Evolutionary conservation across 1,139 yeast species (phyloP).

Genomic region (Cylindricascospora bacillispora): DNA sequence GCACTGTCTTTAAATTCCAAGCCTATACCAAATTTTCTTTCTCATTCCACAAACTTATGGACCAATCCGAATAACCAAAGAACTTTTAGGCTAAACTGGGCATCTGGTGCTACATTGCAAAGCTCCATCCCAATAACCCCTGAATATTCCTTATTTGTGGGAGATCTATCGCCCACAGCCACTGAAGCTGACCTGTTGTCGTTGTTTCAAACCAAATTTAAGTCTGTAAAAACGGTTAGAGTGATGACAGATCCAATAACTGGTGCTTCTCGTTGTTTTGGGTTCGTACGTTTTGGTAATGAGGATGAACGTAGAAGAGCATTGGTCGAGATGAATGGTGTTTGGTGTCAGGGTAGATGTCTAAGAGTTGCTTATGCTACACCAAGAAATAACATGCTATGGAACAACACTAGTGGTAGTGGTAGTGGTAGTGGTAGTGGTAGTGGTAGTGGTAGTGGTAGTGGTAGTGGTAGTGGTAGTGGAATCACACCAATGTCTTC

Average conservation of each 20-base stretch:
- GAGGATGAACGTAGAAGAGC: slow-evolving; percentile 69
- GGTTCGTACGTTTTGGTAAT: slow-evolving; percentile 72
- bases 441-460: slow-evolving; percentile 7
- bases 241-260: slow-evolving; percentile 76
- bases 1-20: slow-evolving; percentile 63
- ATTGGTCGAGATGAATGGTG: slow-evolving; percentile 71
- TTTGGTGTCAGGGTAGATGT: slow-evolving; percentile 58
- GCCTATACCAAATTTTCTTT: slow-evolving; percentile 48
- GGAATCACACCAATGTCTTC: too few species aligned
- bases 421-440: slow-evolving; percentile 6
- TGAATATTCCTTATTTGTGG: slow-evolving; percentile 72
- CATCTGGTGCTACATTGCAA: slow-evolving; percentile 51
- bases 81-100: slow-evolving; percentile 71
- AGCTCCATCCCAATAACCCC: slow-evolving; percentile 24
- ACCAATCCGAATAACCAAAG: slow-evolving; percentile 26
- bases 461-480: too few species aligned
- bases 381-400: slow-evolving; percentile 44
- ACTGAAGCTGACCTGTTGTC: slow-evolving; percentile 60
- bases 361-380: slow-evolving; percentile 68
- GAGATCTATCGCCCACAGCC: slow-evolving; percentile 68
- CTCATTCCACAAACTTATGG: slow-evolving; percentile 11
- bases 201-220: slow-evolving; percentile 56
- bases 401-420: slow-evolving; percentile 11
- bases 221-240: slow-evolving; percentile 72
- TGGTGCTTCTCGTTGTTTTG: slow-evolving; percentile 74